Evolutionary conservation across 192 early-diverging fungal species (phyloP).

Genomic region (Pilaira anomala): DNA sequence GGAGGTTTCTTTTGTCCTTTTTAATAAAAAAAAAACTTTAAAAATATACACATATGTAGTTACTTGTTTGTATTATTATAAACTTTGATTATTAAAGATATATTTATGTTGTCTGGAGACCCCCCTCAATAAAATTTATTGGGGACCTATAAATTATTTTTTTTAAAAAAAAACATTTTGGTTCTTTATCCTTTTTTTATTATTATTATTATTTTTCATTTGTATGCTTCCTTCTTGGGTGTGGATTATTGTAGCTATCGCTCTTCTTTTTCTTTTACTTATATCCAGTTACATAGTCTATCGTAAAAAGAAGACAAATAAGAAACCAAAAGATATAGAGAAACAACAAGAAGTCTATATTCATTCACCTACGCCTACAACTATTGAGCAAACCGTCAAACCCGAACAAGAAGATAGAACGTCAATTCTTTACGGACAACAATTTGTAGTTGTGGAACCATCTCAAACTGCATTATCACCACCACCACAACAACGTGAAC

Average conservation of each 20-base stretch:
- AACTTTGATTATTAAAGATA: not conserved
- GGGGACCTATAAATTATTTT: not conserved
- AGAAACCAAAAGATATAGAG: not conserved
- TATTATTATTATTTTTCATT: not conserved
- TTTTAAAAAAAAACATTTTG: too few relatives aligned
- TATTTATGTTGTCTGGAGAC: not conserved
- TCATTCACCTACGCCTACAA: not conserved
- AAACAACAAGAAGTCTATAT: not conserved
- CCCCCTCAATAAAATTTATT: not conserved
- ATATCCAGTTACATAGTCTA: not conserved
- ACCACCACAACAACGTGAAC: conserved; percentile 7
- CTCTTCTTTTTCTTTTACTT: not conserved
- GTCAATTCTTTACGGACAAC: conserved; percentile 3
- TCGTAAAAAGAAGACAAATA: not conserved
- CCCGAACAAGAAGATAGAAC: too few relatives aligned
- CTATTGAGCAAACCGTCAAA: too few relatives aligned
- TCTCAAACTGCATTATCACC: conserved; percentile 4
- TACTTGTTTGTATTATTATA: too few relatives aligned
- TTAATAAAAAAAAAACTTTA: not conserved
- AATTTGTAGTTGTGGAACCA: not conserved
- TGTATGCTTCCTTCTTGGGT: not conserved
- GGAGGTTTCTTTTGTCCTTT: conserved; percentile 31
- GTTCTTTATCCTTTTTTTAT: not conserved
- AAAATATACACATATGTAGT: not conserved
- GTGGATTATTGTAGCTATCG: not conserved